Percentiles rank a stretch among this genome's conserved stretches.
phyloP scores from a whole-genome alignment of 225 moss, liverwort and hornwort genomes.

The Sphagnum tenellum region DNA sequence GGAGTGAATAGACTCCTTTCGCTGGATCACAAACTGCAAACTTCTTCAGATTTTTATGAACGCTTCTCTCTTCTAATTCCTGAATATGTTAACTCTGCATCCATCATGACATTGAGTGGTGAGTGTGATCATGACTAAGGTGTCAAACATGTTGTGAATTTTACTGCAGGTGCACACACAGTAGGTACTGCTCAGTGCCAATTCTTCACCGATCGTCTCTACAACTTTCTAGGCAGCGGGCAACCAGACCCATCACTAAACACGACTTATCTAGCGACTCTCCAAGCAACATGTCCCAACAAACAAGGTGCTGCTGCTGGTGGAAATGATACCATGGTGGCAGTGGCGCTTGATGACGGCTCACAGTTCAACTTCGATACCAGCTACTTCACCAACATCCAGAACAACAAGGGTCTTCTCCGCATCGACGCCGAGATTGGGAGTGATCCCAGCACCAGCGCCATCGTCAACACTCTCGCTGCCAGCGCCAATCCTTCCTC shows the following conservation, averaged over 20 bases:
- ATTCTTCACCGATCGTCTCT: constrained; percentile 32
- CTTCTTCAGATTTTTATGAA: neutral
- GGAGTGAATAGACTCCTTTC: too few species aligned
- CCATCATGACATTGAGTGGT: neutral
- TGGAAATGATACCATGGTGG: constrained; percentile 12
- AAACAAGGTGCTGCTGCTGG: neutral
- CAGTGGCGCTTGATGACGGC: constrained; percentile 31
- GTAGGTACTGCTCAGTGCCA: constrained; percentile 28
- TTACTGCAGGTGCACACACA: constrained; percentile 31
- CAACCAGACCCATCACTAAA: constrained; percentile 38
- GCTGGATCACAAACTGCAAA: constrained; percentile 3
- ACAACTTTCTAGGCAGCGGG: constrained; percentile 45
- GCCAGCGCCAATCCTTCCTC: neutral
- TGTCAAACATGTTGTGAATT: neutral
- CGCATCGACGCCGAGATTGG: constrained; percentile 41
- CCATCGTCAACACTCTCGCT: constrained; percentile 18
- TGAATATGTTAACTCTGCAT: too few species aligned
- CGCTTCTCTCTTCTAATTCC: neutral
- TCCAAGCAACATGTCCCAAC: constrained; percentile 33
- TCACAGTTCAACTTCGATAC: constrained; percentile 34
- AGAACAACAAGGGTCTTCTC: constrained; percentile 31
- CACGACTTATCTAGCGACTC: constrained; percentile 13
- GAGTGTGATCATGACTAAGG: neutral
- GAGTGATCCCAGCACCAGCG: constrained; percentile 17
- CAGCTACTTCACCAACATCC: constrained; percentile 32